Evolutionary conservation across 1,284 basidiomycete genomes (phyloP).

Genomic region (Tausonia pullulans): DNA sequence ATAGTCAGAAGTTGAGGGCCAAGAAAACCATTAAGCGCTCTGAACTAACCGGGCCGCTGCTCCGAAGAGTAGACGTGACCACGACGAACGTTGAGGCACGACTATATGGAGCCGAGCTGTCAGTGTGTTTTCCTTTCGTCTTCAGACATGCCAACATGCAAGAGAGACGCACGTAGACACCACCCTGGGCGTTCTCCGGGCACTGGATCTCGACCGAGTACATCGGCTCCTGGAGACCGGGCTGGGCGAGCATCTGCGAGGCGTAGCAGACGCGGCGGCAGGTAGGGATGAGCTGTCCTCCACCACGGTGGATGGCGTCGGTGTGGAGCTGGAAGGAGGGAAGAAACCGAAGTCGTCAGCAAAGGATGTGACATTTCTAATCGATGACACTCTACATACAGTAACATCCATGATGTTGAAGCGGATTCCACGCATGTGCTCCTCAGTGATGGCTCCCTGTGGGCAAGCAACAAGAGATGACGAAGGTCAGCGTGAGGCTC

Average conservation of each 20-base stretch:
- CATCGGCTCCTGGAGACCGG: slow-evolving; percentile 90
- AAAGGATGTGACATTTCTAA: slow-evolving; percentile 3
- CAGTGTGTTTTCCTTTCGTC: neutral
- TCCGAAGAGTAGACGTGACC: slow-evolving; percentile 8
- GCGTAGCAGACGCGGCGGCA: slow-evolving; percentile 95
- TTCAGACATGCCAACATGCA: neutral
- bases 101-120: slow-evolving; percentile 11
- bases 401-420: slow-evolving; percentile 95
- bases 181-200: slow-evolving; percentile 94
- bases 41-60: slow-evolving; percentile 25
- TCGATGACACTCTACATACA: slow-evolving; percentile 40
- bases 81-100: slow-evolving; percentile 59
- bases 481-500: no score
- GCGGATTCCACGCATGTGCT: slow-evolving; percentile 97
- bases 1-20: slow-evolving; percentile 53
- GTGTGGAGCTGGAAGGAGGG: slow-evolving; percentile 53
- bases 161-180: slow-evolving; percentile 64
- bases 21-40: no score
- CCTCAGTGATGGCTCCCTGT: slow-evolving; percentile 79
- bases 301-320: slow-evolving; percentile 99
- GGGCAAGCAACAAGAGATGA: no score
- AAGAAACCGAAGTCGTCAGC: slow-evolving; percentile 28
- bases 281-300: slow-evolving; percentile 95
- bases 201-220: slow-evolving; percentile 96
- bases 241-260: slow-evolving; percentile 80